These are phyloP conservation scores for Coemansia erecta DNA, from an alignment of 192 early-diverging fungal species.

Conservation along the genomic window DNA sequence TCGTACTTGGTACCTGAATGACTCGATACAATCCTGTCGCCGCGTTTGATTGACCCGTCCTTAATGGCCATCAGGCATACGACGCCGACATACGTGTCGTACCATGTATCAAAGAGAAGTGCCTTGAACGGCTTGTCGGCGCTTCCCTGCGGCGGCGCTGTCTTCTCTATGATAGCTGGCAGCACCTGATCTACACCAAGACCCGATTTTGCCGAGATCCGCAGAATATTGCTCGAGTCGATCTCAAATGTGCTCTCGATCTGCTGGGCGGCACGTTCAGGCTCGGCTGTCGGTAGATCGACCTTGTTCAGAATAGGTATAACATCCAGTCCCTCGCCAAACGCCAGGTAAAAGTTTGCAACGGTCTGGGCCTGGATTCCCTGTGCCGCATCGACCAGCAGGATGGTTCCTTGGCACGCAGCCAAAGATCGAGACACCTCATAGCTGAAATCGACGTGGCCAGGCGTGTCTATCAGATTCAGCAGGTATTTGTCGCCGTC, in stretches of 20 bases:
- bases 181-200: constrained; percentile 73
- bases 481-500: constrained; percentile 79
- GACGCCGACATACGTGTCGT: constrained; percentile 97
- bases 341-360: constrained; percentile 94
- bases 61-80: constrained; percentile 88
- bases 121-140: constrained; percentile 70
- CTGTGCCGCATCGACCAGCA: constrained; percentile 92
- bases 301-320: constrained; percentile 95
- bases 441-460: constrained; percentile 92
- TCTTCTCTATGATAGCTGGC: constrained; percentile 70
- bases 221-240: constrained; percentile 57
- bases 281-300: constrained; percentile 87
- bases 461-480: constrained; percentile 96
- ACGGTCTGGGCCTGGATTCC: constrained; percentile 98
- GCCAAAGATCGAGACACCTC: constrained; percentile 92
- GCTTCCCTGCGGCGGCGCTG: constrained; percentile 73
- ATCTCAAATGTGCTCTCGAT: constrained; percentile 89
- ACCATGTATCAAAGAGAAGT: constrained; percentile 97
- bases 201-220: constrained; percentile 88
- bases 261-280: constrained; percentile 70
- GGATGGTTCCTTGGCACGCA: constrained; percentile 89
- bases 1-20: constrained; percentile 83
- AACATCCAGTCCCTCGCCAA: constrained; percentile 79
- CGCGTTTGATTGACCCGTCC: constrained; percentile 73
- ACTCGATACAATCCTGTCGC: constrained; percentile 79